Evolutionary conservation across 257 asterid species (phyloP), one percentile per base, ranked within the genome.

Genomic region (Solanum paucissectum): DNA sequence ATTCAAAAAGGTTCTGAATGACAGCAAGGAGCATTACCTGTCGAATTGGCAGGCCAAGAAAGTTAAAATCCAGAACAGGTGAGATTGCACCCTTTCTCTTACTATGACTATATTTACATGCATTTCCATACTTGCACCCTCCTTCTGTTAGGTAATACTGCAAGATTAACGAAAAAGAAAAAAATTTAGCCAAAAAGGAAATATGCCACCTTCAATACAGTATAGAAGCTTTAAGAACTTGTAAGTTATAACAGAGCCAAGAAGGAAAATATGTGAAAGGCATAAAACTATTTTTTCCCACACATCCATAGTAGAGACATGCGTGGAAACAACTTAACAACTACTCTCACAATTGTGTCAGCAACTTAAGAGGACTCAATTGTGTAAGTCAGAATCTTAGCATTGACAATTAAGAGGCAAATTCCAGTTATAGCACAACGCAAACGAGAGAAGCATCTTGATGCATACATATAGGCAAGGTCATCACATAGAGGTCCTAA

Each of bases 11-110:
- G 12, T 16, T 36, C 38, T 29, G 21, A 88, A 74, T 81, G 46
- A 69, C 29, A 7, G 49, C 21, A 71, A 89, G 87, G 87, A 83
- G 88, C 72, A 84, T 82, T 93, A 95, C 98, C 89, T 81, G 85
- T 91, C 98, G 95, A 75, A 94, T 88, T 81, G 98, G 99, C 86
- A 96, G 87, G 60, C 98, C 99, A 86, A 94, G 88, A 88, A 93
- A 94, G 94, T 96, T 96, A 58, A 93, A 84, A 88, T 91, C 91
- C 37, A 88, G 87, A 60, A 29, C 42, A 29, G 93, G 91, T 71
- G 92, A 89, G 89, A 18, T 37, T 86, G 76, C 88, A 91, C 87
- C 87, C 79, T 89, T 85, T 75, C 86, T 82, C 91, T 92, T 87
- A 86, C 87, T 83, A 88, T 96, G 99, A 89, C 89, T 90, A 86